Evolutionary conservation across 352 stramenopile species (phyloP).

Genomic region (Phytophthora quininea): DNA sequence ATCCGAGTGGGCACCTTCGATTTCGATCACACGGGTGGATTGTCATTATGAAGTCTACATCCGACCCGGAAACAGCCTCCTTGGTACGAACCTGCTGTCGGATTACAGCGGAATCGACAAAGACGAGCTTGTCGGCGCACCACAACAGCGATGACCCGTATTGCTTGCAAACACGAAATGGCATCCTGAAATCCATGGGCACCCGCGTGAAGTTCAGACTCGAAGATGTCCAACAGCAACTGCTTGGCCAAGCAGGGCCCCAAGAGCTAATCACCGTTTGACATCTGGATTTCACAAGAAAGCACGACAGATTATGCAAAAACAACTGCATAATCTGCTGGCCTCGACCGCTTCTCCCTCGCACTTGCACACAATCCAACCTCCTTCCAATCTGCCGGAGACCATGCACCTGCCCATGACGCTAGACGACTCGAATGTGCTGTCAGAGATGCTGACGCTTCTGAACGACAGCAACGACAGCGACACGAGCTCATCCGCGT

Average conservation of each 20-base stretch:
- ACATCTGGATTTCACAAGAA: too few relatives aligned
- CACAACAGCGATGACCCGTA: not conserved
- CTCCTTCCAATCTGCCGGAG: conserved; percentile 3
- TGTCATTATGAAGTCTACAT: conserved; percentile 10
- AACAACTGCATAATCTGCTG: conserved; percentile 14
- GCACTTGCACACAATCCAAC: not conserved
- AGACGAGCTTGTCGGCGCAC: not conserved
- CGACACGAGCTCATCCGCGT: conserved; percentile 16
- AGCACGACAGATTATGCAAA: not conserved
- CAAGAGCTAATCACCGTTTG: not conserved
- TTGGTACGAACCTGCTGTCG: conserved; percentile 14
- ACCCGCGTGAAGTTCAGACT: conserved; percentile 8
- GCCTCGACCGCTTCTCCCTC: not conserved
- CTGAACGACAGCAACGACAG: conserved; percentile 22
- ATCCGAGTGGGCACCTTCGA: not conserved
- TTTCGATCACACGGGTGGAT: conserved; percentile 22
- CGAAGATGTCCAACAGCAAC: conserved; percentile 4
- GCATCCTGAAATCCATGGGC: conserved; percentile 10
- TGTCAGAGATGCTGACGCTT: conserved; percentile 8
- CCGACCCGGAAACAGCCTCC: not conserved
- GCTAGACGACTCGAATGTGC: too few relatives aligned
- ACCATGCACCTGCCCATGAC: not conserved
- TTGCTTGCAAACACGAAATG: not conserved
- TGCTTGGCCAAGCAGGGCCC: not conserved
- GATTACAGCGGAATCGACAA: not conserved